phyloP scores from a whole-genome alignment of 352 stramenopile species.

The Aphanomyces invadans region DNA sequence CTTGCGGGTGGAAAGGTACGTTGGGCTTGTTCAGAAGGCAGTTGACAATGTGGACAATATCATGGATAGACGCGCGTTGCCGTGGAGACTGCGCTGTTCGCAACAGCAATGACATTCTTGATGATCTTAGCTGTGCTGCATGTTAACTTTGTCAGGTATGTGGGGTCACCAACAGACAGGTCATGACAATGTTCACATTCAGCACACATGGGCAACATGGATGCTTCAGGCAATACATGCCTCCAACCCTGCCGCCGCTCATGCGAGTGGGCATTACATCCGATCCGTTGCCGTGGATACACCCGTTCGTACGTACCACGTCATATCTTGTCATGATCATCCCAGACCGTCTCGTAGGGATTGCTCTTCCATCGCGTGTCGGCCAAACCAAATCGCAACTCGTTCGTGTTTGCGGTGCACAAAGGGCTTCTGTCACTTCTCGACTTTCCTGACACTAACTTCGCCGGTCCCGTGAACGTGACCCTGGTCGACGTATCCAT shows the following conservation, averaged over 20 bases:
- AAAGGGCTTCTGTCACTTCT: slow-evolving; percentile 61
- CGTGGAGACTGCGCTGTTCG: slow-evolving; percentile 55
- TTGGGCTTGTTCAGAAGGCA: slow-evolving; percentile 1
- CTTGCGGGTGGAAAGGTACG: slow-evolving; percentile 40
- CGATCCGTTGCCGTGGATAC: slow-evolving; percentile 18
- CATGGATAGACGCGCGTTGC: slow-evolving; percentile 36
- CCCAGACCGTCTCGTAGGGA: neutral
- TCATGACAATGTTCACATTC: neutral
- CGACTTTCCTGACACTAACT: slow-evolving; percentile 27
- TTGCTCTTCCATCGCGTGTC: neutral
- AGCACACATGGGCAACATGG: slow-evolving; percentile 24
- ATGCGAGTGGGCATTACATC: slow-evolving; percentile 35
- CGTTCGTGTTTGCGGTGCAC: slow-evolving; percentile 62
- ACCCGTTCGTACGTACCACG: slow-evolving; percentile 11
- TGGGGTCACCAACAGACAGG: neutral
- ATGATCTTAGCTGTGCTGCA: slow-evolving; percentile 46
- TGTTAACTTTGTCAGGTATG: slow-evolving; percentile 39
- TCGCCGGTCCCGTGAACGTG: slow-evolving; percentile 29
- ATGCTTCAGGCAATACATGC: slow-evolving; percentile 33
- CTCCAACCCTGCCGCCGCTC: slow-evolving; percentile 23
- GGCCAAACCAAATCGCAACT: slow-evolving; percentile 27
- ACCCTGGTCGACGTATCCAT: slow-evolving; percentile 36
- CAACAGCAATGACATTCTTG: slow-evolving; percentile 44
- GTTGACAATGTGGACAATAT: slow-evolving; percentile 11
- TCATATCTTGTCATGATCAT: slow-evolving; percentile 22